phyloP scores from a whole-genome alignment of 345 rosid species.

The Arabidopsis arenosa region DNA sequence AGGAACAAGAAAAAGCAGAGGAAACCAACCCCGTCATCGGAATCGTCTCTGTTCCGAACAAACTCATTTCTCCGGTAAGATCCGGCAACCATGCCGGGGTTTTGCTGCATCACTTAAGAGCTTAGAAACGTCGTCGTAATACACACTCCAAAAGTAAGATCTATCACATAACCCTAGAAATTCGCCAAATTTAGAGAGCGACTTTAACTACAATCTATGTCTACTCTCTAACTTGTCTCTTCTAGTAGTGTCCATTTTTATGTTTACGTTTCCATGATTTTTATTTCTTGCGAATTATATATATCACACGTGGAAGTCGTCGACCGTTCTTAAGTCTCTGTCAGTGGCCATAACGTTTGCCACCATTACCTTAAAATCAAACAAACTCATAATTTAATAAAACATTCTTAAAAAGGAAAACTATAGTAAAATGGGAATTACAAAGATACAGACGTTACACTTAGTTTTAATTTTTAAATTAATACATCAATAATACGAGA shows the following conservation, averaged over 20 bases:
- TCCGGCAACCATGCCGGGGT: constrained; percentile 85
- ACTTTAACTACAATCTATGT: neutral
- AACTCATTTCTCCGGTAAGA: constrained; percentile 89
- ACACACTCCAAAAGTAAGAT: neutral
- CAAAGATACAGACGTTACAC: neutral
- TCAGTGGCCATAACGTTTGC: constrained; percentile 7
- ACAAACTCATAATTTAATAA: neutral
- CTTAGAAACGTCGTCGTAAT: constrained; percentile 18
- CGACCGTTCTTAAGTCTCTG: neutral
- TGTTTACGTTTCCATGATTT: constrained; percentile 10
- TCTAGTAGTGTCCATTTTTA: neutral
- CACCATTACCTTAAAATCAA: constrained; percentile 27
- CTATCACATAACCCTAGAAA: neutral
- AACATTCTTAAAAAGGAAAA: neutral
- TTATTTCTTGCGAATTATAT: neutral
- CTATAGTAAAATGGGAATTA: neutral
- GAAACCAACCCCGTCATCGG: constrained; percentile 81
- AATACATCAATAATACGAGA: too few species aligned
- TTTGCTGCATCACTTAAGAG: constrained; percentile 62
- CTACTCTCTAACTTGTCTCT: constrained; percentile 5
- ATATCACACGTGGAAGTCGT: constrained; percentile 8
- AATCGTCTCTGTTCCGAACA: constrained; percentile 88
- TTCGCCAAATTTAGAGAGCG: neutral
- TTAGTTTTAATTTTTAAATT: neutral
- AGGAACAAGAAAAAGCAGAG: neutral